Base-by-base conservation (phyloP, 768 basidiomycete species). In the Tephrocybe sp. region DNA sequence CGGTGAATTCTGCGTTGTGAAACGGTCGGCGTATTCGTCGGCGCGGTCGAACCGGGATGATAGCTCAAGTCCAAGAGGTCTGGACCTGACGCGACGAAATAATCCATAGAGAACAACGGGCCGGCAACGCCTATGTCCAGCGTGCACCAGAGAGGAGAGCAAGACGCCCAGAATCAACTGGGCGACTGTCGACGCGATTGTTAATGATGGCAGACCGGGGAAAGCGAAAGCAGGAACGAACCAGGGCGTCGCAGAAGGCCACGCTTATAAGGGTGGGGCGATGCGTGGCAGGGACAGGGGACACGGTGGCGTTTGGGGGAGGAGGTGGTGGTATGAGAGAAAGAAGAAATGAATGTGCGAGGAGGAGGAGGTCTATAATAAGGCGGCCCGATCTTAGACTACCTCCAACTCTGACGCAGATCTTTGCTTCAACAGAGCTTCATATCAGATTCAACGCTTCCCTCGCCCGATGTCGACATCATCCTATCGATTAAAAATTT, bases 81-180 rank as follows among this genome's bases (percentile, higher is more conserved):
- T 36, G 47, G 29, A 30, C 57, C 31, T 24, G 60, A 40, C 42
- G 52, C 47, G 23, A 46, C 47, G 19, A 61, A 46, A 29, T 42
- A 58, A 37, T 61, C 60, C 60, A 61, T 61, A 31, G 34, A 31
- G 40, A 34, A 19, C 29, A n/a, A n/a, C n/a, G n/a, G n/a, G n/a
- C n/a, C n/a, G n/a, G n/a, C n/a, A n/a, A n/a, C n/a, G n/a, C n/a
- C n/a, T n/a, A n/a, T 29, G 27, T 5, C 27, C 27, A 29, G 27
- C 27, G 27, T 29, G 27, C 27, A 11, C 6, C 27, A 11, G 29
- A 21, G 22, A 21, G 16, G 45, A 10, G 22, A 37, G 22, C 22
- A n/a, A n/a, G n/a, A n/a, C 6, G n/a, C 41, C 18, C 16, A 11
- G 16, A 29, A 25, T 30, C 29, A 30, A 30, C 29, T 30, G 29